A percentile compares a stretch with the other conserved stretches of the same genome.
phyloP scores from a whole-genome alignment of 192 early-diverging fungal genomes.

The Backusella liffmaniae region DNA sequence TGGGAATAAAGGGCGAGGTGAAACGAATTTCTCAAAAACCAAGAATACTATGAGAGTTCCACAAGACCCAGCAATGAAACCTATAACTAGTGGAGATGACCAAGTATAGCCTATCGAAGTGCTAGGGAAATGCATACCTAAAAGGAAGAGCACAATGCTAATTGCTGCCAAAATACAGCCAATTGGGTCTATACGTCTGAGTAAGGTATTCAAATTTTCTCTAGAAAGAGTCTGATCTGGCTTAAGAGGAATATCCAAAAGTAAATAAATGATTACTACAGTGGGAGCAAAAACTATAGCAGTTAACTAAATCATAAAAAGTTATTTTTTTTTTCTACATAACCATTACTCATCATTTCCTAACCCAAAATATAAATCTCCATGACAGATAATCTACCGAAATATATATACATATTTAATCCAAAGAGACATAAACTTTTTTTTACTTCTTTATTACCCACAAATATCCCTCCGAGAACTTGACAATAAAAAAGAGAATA shows the following conservation, averaged over 20 bases:
- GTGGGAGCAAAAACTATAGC: not conserved
- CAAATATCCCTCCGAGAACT: not conserved
- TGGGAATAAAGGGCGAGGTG: not conserved
- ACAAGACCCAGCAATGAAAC: not conserved
- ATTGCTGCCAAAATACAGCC: not conserved
- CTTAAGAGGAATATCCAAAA: not conserved
- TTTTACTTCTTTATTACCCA: not conserved
- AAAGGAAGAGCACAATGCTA: not conserved
- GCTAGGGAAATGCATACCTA: not conserved
- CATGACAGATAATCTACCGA: not conserved
- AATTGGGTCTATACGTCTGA: not conserved
- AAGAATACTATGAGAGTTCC: not conserved
- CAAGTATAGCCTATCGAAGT: not conserved
- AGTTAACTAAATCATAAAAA: not conserved
- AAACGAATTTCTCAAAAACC: not conserved
- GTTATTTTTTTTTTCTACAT: not conserved
- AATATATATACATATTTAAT: not conserved
- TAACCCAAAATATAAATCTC: constrained; percentile 7
- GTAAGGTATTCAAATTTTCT: not conserved
- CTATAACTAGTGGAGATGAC: not conserved
- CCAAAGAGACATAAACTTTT: not conserved
- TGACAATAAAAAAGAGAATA: not conserved
- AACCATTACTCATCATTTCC: not conserved
- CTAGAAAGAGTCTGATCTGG: not conserved
- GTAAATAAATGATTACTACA: not conserved